Conservation (phyloP, 2,329 filamentous ascomycete genomes). For the Cladosporium sp. region DNA sequence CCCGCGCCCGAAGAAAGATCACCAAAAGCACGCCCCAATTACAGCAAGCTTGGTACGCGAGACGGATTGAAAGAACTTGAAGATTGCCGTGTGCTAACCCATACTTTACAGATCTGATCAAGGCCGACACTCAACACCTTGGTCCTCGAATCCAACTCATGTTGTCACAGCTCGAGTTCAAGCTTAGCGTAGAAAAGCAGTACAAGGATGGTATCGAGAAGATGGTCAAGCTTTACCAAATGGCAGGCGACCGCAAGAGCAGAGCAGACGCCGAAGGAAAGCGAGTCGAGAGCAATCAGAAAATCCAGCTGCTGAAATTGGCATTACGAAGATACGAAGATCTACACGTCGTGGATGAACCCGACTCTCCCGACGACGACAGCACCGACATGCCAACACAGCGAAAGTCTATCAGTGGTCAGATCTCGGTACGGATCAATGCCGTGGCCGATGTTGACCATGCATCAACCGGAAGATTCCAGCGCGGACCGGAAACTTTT, state of each 20-base stretch:
- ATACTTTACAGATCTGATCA: slow-evolving; percentile 72
- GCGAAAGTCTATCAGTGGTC: slow-evolving; percentile 90
- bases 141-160: slow-evolving; percentile 98
- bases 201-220: slow-evolving; percentile 99
- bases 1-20: slow-evolving; percentile 62
- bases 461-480: slow-evolving; percentile 73
- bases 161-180: slow-evolving; percentile 97
- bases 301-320: slow-evolving; percentile 92
- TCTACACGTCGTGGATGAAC: slow-evolving; percentile 63
- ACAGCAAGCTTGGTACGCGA: slow-evolving; percentile 83
- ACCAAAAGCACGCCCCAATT: slow-evolving; percentile 78
- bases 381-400: slow-evolving; percentile 93
- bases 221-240: slow-evolving; percentile 95
- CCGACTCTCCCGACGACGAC: slow-evolving; percentile 66
- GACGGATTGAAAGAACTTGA: background rate
- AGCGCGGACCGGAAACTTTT: slow-evolving; percentile 88
- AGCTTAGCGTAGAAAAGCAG: slow-evolving; percentile 96
- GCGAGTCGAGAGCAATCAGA: slow-evolving; percentile 92
- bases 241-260: slow-evolving; percentile 96
- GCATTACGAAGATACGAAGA: slow-evolving; percentile 96
- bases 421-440: slow-evolving; percentile 78
- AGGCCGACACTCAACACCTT: slow-evolving; percentile 93
- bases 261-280: slow-evolving; percentile 85
- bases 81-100: slow-evolving; percentile 16
- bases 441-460: slow-evolving; percentile 94